Conservation (phyloP, 2,329 filamentous ascomycete genomes). For the Clarireedia hainanense region DNA sequence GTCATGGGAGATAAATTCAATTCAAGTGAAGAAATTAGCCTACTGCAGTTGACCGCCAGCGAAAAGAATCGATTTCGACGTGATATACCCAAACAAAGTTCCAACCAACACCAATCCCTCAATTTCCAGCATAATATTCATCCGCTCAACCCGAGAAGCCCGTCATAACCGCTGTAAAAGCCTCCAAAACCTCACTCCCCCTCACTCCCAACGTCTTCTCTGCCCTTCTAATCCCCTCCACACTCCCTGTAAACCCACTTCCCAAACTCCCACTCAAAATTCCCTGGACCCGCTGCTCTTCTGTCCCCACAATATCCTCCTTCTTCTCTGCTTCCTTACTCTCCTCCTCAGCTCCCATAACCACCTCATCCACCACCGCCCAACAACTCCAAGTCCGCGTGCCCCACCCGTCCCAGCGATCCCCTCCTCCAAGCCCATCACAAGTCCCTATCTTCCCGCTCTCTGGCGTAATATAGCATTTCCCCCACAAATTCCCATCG, state of each 20-base stretch:
- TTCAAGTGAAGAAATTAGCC: too few species aligned
- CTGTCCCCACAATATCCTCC: neutral
- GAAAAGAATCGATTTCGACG: too few species aligned
- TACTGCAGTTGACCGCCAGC: too few species aligned
- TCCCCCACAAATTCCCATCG: slow-evolving; percentile 19
- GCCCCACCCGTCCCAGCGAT: slow-evolving; percentile 20
- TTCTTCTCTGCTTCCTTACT: neutral
- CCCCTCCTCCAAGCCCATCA: slow-evolving; percentile 12
- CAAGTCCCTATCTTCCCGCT: slow-evolving; percentile 19
- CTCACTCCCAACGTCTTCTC: neutral
- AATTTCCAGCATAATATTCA: neutral
- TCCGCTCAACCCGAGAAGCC: neutral
- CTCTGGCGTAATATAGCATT: slow-evolving; percentile 24
- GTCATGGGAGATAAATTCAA: too few species aligned
- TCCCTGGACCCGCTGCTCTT: neutral
- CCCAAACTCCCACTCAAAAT: neutral
- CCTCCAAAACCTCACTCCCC: neutral
- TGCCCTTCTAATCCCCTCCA: neutral
- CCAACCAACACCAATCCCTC: neutral
- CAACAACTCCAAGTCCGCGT: slow-evolving; percentile 22
- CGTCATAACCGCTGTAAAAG: neutral
- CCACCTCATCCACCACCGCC: slow-evolving; percentile 6
- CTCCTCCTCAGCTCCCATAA: too few species aligned
- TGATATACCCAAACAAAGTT: neutral
- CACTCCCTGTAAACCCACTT: neutral